Base-by-base conservation (phyloP, 257 asterid species). In the Solanum corneliomulleri region DNA sequence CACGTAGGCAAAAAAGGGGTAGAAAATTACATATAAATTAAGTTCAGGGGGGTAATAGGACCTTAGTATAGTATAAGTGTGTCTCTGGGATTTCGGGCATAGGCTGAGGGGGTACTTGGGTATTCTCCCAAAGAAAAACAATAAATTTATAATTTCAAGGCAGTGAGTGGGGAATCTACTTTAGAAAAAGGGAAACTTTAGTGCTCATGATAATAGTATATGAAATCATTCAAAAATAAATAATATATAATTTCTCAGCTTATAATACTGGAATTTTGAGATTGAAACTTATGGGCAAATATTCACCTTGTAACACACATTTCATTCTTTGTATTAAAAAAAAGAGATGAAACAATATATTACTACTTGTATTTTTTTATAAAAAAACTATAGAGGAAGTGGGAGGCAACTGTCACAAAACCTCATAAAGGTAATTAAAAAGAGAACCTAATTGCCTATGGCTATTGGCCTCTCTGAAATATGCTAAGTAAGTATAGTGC, bases 121-220 rank as follows among this genome's bases (percentile, higher is more conserved):
- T n/a, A n/a, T n/a, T n/a, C n/a, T n/a, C n/a, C n/a, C n/a, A 74
- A 74, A 74, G 49, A 20, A 72, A 72, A 71, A 56, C 23, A 70
- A 25, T 21, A 27, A 70, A 66, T 80, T 45, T 21, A 41, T 76
- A 86, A 44, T 86, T 49, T 83, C 60, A 27, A 86, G 87, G 83
- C 71, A 64, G 87, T 75, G 86, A 72, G 56, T 58, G 86, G 89
- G 89, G 91, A 89, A 86, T 89, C 88, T 83, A 20, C 91, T 89
- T 89, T 86, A 62, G 18, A 45, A 89, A 86, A 86, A 85, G 88
- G 11, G 7, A 7, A 77, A 56, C 84, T 68, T 71, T 81, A 76
- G 60, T 76, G 83, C 83, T 76, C 83, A 42, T 76, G 83, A 76
- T 23, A 23, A 41, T 76, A n/a, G 7, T 41, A 6, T 23, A 39